Evolutionary conservation across 2,329 filamentous ascomycete genomes (phyloP), one percentile per base, ranked within the genome.

Genomic region (Neonectria punicea): DNA sequence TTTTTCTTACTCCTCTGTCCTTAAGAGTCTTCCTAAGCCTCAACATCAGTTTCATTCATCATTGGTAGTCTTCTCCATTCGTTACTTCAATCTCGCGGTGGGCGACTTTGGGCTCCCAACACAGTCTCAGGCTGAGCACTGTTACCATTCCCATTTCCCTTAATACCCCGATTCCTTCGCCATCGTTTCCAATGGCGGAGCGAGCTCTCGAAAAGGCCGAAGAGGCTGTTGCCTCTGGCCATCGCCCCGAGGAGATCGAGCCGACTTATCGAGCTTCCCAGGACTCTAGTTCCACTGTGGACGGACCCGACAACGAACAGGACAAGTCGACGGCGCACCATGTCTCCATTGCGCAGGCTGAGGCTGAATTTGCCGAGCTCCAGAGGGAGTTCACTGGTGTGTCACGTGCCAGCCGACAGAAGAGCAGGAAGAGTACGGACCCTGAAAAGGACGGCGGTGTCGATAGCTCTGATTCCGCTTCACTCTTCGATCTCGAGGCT

Each of bases 401-500:
- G n/a, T 90, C 87, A 7, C 83, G 83, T 32, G 81, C 81, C 1
- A 89, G 86, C 74, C 74, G 72, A 36, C 74, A 67, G 36, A 73
- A 71, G 50, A 71, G 65, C 62, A 71, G 61, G 53, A 73, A 73
- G 59, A 73, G 63, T 16, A 63, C 56, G 5, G 90, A 93, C 77
- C 75, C 87, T 14, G 91, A 93, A 71, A 91, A 91, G 77, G 82
- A 78, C 3, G 76, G 72, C 7, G 79, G 77, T 25, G 73, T 69
- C 2, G 76, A 77, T 3, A 79, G 79, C 3, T 82, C 82, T 0
- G 82, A 84, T 49, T 81, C 81, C 1, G 83, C 82, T 2, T 77
- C 77, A 11, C 49, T 85, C 10, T 97, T 96, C 78, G 90, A 97
- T 75, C 83, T 97, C 41, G 92, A 97, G 77, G 80, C 84, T 9